Percentiles rank a stretch among this genome's conserved stretches.
These are phyloP conservation scores for Ceratocystis cubensis DNA, from an alignment of 2,329 filamentous ascomycete genomes.

Conservation along the genomic window DNA sequence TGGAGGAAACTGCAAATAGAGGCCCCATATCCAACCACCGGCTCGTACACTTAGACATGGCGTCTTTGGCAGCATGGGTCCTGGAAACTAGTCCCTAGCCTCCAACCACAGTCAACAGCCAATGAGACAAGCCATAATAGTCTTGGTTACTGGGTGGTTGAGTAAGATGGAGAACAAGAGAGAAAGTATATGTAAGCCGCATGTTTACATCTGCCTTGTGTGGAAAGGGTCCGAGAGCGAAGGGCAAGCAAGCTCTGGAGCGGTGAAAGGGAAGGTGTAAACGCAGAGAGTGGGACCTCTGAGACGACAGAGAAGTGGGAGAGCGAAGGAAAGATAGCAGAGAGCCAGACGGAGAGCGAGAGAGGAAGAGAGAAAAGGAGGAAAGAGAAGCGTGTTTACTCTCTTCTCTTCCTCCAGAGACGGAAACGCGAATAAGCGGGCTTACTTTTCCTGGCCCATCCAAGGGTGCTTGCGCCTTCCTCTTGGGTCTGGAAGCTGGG, in stretches of 20 bases:
- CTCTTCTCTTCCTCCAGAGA: background rate
- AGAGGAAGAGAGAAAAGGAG: background rate
- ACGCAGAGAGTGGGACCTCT: constrained; percentile 5
- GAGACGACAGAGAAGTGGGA: background rate
- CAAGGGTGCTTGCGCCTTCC: constrained; percentile 14
- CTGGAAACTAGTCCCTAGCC: no score
- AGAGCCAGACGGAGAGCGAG: background rate
- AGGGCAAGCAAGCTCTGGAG: background rate
- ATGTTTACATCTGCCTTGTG: background rate
- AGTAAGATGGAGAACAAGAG: background rate
- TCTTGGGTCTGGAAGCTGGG: constrained; percentile 3
- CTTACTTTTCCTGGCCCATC: background rate
- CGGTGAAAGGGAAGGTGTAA: constrained; percentile 14
- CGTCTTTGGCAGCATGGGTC: no score
- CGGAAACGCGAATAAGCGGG: background rate
- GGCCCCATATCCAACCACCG: no score
- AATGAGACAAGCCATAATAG: background rate
- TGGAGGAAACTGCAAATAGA: no score
- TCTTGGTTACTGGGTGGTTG: no score
- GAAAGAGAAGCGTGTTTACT: background rate
- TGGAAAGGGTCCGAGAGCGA: background rate
- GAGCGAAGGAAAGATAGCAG: background rate
- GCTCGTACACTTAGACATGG: no score
- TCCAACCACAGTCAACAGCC: background rate
- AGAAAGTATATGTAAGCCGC: background rate